Percentiles rank a stretch among this genome's conserved stretches.
Conservation (phyloP, 1,139 yeast species). For the Candida sojae region DNA sequence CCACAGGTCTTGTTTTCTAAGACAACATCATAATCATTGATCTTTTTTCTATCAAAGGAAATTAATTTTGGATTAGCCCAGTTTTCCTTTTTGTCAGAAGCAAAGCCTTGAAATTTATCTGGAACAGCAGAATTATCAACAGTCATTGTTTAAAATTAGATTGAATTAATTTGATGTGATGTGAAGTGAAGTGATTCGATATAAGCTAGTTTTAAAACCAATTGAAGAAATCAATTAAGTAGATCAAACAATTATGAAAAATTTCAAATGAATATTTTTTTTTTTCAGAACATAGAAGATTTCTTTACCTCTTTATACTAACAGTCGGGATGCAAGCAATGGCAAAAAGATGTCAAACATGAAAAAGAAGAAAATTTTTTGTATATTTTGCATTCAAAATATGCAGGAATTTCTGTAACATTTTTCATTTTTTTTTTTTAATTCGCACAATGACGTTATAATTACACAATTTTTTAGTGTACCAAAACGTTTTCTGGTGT, state of each 20-base stretch:
- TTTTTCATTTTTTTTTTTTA: not conserved
- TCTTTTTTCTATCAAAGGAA: conserved; percentile 38
- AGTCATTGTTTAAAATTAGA: conserved; percentile 11
- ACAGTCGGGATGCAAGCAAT: too few species aligned
- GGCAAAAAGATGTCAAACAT: too few species aligned
- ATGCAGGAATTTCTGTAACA: not conserved
- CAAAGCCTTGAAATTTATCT: conserved; percentile 46
- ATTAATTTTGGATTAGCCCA: conserved; percentile 48
- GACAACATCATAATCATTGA: conserved; percentile 44
- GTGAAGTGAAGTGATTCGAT: too few species aligned
- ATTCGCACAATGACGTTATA: not conserved
- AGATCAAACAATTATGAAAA: not conserved
- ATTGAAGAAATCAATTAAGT: not conserved
- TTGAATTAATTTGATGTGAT: too few species aligned
- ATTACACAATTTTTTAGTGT: too few species aligned
- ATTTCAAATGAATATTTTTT: not conserved
- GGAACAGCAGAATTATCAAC: conserved; percentile 21
- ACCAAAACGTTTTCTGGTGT: too few species aligned
- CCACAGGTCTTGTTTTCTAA: conserved; percentile 55
- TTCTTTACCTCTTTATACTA: too few species aligned
- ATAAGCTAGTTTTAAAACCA: too few species aligned
- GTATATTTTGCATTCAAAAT: not conserved
- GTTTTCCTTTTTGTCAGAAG: conserved; percentile 34
- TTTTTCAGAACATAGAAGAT: too few species aligned
- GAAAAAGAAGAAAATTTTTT: not conserved